These are phyloP conservation scores for Daldinia sp. DNA, from an alignment of 2,329 filamentous ascomycete species.

Conservation along the genomic window DNA sequence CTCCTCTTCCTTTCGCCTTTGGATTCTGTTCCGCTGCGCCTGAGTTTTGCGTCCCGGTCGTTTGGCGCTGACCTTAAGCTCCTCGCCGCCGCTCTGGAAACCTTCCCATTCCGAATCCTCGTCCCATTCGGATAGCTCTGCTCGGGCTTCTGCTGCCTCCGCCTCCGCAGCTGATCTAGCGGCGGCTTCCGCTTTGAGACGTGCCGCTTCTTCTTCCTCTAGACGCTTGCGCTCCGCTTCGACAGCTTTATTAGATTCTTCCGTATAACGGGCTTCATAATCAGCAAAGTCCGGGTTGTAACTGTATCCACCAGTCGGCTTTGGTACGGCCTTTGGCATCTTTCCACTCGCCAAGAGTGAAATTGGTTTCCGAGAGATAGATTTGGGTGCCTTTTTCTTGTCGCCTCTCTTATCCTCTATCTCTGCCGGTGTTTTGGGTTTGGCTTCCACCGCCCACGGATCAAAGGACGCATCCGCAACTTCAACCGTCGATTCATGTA, in stretches of 20 bases:
- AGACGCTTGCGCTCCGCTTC: slow-evolving; percentile 80
- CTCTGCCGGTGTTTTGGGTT: slow-evolving; percentile 41
- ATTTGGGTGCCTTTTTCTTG: slow-evolving; percentile 74
- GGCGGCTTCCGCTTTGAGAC: slow-evolving; percentile 71
- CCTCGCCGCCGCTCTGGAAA: slow-evolving; percentile 82
- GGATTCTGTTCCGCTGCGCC: slow-evolving; percentile 84
- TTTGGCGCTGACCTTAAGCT: slow-evolving; percentile 72
- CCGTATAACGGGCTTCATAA: slow-evolving; percentile 78
- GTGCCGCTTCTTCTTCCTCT: slow-evolving; percentile 71
- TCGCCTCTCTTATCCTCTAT: slow-evolving; percentile 52
- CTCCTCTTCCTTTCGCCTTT: slow-evolving; percentile 89
- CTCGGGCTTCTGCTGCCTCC: slow-evolving; percentile 74
- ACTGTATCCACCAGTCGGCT: slow-evolving; percentile 82
- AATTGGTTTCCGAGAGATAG: slow-evolving; percentile 78
- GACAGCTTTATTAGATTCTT: slow-evolving; percentile 81
- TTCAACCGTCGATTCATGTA: slow-evolving; percentile 62
- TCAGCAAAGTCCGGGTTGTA: slow-evolving; percentile 93
- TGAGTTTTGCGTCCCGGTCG: slow-evolving; percentile 85
- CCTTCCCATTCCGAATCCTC: slow-evolving; percentile 94
- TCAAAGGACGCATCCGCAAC: slow-evolving; percentile 76
- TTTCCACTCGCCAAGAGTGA: slow-evolving; percentile 87
- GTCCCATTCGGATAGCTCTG: slow-evolving; percentile 75
- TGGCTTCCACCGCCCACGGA: slow-evolving; percentile 70
- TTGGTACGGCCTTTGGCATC: slow-evolving; percentile 76
- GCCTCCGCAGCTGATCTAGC: slow-evolving; percentile 75